These are phyloP conservation scores for Ceratobasidium sp. DNA, from an alignment of 1,284 basidiomycete species.

Conservation along the genomic window DNA sequence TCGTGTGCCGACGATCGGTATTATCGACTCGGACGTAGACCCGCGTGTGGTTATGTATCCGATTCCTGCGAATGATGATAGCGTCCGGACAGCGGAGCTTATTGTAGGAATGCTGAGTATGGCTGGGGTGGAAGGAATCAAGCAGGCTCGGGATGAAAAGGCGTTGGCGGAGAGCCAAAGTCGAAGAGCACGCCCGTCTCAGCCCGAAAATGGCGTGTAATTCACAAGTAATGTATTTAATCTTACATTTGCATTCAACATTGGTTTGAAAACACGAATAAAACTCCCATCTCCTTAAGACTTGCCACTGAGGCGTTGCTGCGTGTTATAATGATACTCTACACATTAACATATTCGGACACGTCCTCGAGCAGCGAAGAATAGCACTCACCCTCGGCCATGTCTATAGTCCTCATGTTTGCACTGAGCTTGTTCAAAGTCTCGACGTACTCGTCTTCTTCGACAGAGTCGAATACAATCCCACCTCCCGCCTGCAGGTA, in stretches of 20 bases:
- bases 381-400: conserved; percentile 84
- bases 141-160: conserved; percentile 51
- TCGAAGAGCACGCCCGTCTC: conserved; percentile 30
- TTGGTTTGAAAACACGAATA: conserved; percentile 1
- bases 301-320: conserved; percentile 57
- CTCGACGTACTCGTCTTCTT: conserved; percentile 97
- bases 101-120: conserved; percentile 91
- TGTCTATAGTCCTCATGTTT: conserved; percentile 87
- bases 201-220: neutral
- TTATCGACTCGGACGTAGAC: conserved; percentile 96
- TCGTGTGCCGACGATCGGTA: conserved; percentile 88
- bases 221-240: conserved; percentile 19
- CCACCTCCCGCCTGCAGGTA: conserved; percentile 98
- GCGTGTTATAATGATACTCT: conserved; percentile 78
- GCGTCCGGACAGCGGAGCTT: conserved; percentile 88
- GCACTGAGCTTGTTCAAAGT: conserved; percentile 95
- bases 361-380: neutral
- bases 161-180: conserved; percentile 33
- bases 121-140: conserved; percentile 87
- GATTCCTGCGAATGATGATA: conserved; percentile 98
- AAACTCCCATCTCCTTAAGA: neutral
- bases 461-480: conserved; percentile 97
- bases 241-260: conserved; percentile 6
- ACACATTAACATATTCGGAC: conserved; percentile 30
- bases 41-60: conserved; percentile 98